These are phyloP conservation scores for Erysimum pusillum DNA, from an alignment of 441 rosid genomes.

Conservation along the genomic window DNA sequence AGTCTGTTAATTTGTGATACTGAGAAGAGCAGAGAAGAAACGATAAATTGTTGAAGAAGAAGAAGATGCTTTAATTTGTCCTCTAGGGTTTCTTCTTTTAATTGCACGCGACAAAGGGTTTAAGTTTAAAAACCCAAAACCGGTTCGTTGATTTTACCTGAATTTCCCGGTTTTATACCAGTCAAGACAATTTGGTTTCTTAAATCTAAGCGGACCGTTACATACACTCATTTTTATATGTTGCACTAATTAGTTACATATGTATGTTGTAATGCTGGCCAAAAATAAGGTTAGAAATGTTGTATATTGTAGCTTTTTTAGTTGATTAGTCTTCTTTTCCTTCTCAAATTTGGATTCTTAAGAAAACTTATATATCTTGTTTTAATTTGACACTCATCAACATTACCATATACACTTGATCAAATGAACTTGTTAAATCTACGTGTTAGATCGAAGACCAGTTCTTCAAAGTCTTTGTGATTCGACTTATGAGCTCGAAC, in stretches of 20 bases:
- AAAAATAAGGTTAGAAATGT: too few species aligned
- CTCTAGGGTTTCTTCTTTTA: slow-evolving; percentile 14
- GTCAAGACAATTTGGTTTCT: not conserved
- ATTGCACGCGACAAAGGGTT: not conserved
- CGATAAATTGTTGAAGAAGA: not conserved
- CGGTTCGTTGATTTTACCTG: not conserved
- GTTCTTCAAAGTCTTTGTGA: not conserved
- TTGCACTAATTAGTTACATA: not conserved
- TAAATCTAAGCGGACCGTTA: not conserved
- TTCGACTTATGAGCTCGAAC: not conserved
- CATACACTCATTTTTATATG: not conserved
- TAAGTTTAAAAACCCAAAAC: not conserved
- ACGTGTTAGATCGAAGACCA: too few species aligned
- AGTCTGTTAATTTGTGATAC: not conserved
- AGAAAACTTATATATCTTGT: not conserved
- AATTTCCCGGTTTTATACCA: not conserved
- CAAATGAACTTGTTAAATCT: too few species aligned
- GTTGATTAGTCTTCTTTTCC: not conserved
- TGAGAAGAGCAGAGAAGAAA: not conserved
- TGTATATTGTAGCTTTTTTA: not conserved
- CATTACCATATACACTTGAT: not conserved
- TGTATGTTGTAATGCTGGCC: too few species aligned
- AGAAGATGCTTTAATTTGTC: slow-evolving; percentile 12
- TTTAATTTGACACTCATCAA: not conserved
- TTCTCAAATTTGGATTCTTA: not conserved